Percentiles rank a stretch among this genome's conserved stretches.
phyloP scores from a whole-genome alignment of 768 basidiomycete species.

The Lactifluus subvellereus region DNA sequence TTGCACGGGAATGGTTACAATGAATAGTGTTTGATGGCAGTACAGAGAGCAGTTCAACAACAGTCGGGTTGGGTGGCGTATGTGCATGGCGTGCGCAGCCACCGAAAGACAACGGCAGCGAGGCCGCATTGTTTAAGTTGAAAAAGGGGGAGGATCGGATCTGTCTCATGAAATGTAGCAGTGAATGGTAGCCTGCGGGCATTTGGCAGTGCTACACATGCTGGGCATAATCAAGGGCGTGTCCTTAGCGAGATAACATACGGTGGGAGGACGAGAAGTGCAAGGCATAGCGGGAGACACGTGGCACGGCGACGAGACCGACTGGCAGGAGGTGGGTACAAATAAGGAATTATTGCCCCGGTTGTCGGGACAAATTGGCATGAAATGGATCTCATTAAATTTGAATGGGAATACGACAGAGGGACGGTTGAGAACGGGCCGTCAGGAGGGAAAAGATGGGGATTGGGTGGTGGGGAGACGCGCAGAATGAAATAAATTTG shows the following conservation, averaged over 20 bases:
- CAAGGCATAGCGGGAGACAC: constrained; percentile 17
- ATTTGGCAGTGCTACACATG: constrained; percentile 6
- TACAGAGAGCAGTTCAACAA: neutral
- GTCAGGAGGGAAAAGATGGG: constrained; percentile 22
- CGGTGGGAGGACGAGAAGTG: constrained; percentile 7
- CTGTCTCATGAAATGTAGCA: neutral
- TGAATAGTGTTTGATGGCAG: constrained; percentile 5
- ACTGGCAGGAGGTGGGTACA: constrained; percentile 3
- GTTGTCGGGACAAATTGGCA: constrained; percentile 19
- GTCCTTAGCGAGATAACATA: constrained; percentile 7
- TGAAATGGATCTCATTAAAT: constrained; percentile 17
- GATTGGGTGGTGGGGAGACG: constrained; percentile 24
- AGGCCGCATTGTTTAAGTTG: constrained; percentile 12
- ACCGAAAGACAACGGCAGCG: constrained; percentile 4
- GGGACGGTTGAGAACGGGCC: constrained; percentile 17
- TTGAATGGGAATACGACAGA: constrained; percentile 16
- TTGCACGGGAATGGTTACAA: constrained; percentile 17
- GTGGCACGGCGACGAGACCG: constrained; percentile 18
- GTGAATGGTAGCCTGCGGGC: neutral
- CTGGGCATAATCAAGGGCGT: constrained; percentile 1
- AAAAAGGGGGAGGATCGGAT: neutral
- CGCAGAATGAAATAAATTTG: constrained; percentile 21
- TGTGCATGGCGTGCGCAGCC: constrained; percentile 6
- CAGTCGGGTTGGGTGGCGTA: neutral
- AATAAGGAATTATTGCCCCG: constrained; percentile 19